Base-by-base conservation (phyloP, 2,329 filamentous ascomycete species). In the Arthrobotrys pseudoclavata region DNA sequence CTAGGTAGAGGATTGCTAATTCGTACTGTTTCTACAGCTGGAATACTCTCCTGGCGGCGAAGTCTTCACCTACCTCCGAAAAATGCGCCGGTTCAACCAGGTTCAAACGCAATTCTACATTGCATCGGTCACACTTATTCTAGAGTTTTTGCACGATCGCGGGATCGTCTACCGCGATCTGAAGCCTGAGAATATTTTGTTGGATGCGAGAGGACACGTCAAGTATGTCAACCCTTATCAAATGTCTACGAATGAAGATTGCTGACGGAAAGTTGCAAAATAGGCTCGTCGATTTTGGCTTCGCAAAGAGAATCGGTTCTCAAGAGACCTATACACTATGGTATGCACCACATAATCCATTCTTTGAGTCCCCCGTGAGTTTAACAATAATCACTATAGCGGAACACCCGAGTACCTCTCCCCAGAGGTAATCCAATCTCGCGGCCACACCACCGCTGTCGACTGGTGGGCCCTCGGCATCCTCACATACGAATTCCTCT, bases 381-480 rank as follows among this genome's bases (percentile, higher is more conserved):
- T 29, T 57, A 57, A 57, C 18, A 4, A 37, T 22, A 22, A 22
- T 22, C 29, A 10, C 15, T 66, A 47, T 18, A 70, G 61, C 84
- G 92, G 92, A 62, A 95, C 92, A 1, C 92, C 92, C 53, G 92
- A 95, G 82, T 95, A 95, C 83, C 89, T 95, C 53, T 92, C 92
- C 1, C 92, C 92, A 4, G 92, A 95, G 84, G 92, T 95, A 48
- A 94, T 95, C 80, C 89, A 93, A 80, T 94, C 93, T 83, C 93
- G 92, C 82, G 92, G 91, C 12, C 89, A 91, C 82, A 90, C 88
- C 1, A 90, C 88, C 1, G 91, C 92, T 13, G 92, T 95, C 40
- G 92, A 95, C 85, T 95, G 92, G 92, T 95, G 92, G 92, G 92
- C 92, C 0, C 86, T 96, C 80, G 92, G 92, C 26, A 94, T 95